phyloP scores from a whole-genome alignment of 148 eudicot species.

The Diospyros kaki region DNA sequence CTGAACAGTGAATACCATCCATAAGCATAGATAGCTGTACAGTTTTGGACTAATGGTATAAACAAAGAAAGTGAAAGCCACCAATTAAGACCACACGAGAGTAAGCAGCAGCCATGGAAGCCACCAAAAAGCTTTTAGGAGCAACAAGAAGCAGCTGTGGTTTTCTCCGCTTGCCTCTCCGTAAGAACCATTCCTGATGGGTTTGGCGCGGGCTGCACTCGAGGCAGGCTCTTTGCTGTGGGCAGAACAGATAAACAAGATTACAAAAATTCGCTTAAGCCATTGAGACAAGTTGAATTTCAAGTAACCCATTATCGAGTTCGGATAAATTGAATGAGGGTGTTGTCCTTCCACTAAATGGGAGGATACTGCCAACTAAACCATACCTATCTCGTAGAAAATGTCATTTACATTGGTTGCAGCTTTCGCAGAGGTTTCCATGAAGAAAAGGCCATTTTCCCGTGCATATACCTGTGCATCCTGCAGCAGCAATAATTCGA shows the following conservation, averaged over 20 bases:
- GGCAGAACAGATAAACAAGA: background rate
- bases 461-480: conserved; percentile 37
- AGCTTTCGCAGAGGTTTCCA: conserved; percentile 48
- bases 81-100: too few relatives aligned
- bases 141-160: conserved; percentile 29
- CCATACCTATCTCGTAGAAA: conserved; percentile 38
- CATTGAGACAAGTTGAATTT: too few relatives aligned
- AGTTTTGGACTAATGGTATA: too few relatives aligned
- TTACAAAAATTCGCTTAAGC: too few relatives aligned
- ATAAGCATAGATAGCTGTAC: too few relatives aligned
- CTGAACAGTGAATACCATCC: too few relatives aligned
- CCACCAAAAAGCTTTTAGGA: conserved; percentile 8
- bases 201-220: conserved; percentile 30
- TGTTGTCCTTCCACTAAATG: background rate
- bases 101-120: background rate
- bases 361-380: background rate
- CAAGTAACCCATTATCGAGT: background rate
- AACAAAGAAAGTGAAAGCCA: too few relatives aligned
- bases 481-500: conserved; percentile 15
- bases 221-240: conserved; percentile 44
- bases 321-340: background rate
- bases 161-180: conserved; percentile 27
- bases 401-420: conserved; percentile 42
- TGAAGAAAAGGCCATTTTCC: conserved; percentile 45
- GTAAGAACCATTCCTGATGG: conserved; percentile 46